These are phyloP conservation scores for Mucor circinelloides DNA, from an alignment of 371 early-diverging fungal species.

Conservation along the genomic window DNA sequence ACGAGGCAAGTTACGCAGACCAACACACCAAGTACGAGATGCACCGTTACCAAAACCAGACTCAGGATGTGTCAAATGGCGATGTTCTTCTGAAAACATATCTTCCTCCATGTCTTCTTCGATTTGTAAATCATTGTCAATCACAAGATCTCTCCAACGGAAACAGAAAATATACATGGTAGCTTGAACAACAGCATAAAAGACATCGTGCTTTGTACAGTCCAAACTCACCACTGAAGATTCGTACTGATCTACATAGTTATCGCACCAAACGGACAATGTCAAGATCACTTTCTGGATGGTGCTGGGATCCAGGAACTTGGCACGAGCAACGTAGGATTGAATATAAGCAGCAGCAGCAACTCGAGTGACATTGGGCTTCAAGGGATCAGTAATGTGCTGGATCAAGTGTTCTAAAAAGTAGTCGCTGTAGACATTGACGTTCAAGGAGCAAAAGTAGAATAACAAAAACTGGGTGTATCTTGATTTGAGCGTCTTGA, in stretches of 20 bases:
- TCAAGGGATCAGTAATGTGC: conserved; percentile 58
- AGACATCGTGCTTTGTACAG: conserved; percentile 67
- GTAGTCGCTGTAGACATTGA: conserved; percentile 65
- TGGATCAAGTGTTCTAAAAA: conserved; percentile 81
- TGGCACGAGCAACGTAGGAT: conserved; percentile 90
- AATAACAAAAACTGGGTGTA: conserved; percentile 93
- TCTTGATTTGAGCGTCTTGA: conserved; percentile 88
- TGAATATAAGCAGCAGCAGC: conserved; percentile 87
- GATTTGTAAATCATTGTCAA: conserved; percentile 44
- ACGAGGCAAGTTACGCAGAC: conserved; percentile 61
- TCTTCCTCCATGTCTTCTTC: conserved; percentile 14
- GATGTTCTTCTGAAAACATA: conserved; percentile 18
- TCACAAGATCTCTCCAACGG: conserved; percentile 82
- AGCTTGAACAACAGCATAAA: conserved; percentile 90
- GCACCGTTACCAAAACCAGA: conserved; percentile 25
- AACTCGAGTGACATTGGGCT: conserved; percentile 73
- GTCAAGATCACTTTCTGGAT: conserved; percentile 69
- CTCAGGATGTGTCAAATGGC: conserved; percentile 21
- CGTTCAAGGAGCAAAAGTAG: conserved; percentile 73
- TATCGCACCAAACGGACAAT: conserved; percentile 69
- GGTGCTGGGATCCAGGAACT: conserved; percentile 62
- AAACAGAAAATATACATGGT: conserved; percentile 93
- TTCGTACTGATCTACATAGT: conserved; percentile 74
- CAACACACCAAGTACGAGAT: conserved; percentile 44
- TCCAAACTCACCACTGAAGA: conserved; percentile 41